Evolutionary conservation across 169 alveolate species (phyloP), one percentile per base, ranked within the genome.

Genomic region (Eimeria sp.): DNA sequence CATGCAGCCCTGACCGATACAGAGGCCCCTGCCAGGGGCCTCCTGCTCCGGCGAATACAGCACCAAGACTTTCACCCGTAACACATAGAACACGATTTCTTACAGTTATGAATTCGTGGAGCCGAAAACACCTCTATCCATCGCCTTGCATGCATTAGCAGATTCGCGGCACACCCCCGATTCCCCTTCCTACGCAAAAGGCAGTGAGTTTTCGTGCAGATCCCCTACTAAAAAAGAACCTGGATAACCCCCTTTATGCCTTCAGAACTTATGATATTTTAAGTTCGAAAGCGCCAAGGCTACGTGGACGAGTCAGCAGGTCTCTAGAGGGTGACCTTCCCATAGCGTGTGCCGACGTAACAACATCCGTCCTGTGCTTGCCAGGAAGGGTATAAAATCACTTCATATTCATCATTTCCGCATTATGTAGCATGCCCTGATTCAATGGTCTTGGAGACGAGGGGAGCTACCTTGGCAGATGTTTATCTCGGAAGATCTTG

Each of bases 1-100:
- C 90, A 83, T 83, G 90, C 90, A 83, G 90, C 90, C 90, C 90
- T 56, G 49, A n/a, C 43, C 40, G 71, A 52, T 3, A 10, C 49
- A 6, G n/a, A 16, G 30, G 54, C n/a, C 30, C n/a, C 33, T 2
- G 30, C 82, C 40, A 54, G 56, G 82, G 2, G 56, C 56, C n/a
- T 6, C 54, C 54, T 40, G 9, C 52, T 14, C 56, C 4, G n/a
- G 56, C 40, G 82, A 40, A 18, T 40, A 16, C 54, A 6, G 6
- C 52, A 37, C 13, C 56, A 1, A 37, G 46, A 6, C 20, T 30
- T 6, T 6, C 40, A 2, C 27, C 27, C 33, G 40, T 16, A 13
- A 14, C 27, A 72, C 18, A 0, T 37, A 4, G 10, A 30, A 66
- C 8, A 66, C 8, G 27, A 30, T 18, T 13, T 16, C 82, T 72